These are phyloP conservation scores for Tetrahymena malaccensis DNA, from an alignment of 73 alveolate genomes.

Conservation along the genomic window DNA sequence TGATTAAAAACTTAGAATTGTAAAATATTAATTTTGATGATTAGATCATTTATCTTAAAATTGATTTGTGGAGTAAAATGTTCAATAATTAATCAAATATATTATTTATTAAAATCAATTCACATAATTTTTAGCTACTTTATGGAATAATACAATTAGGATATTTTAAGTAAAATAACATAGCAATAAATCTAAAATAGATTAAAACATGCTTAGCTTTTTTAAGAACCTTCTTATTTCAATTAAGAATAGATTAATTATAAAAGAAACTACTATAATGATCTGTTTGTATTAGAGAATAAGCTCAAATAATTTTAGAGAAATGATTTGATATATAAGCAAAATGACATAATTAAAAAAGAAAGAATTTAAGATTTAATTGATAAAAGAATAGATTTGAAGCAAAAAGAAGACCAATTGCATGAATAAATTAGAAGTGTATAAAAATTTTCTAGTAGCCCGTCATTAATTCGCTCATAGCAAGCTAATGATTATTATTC, in stretches of 20 bases:
- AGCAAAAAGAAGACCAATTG: neutral
- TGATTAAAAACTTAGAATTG: no score
- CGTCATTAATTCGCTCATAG: neutral
- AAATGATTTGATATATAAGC: neutral
- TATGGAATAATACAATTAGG: neutral
- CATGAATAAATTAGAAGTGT: neutral
- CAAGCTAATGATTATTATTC: neutral
- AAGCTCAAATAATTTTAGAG: neutral
- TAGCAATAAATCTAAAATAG: neutral
- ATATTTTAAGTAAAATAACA: neutral
- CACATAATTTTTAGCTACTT: neutral
- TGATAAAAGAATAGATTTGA: neutral
- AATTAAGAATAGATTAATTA: neutral
- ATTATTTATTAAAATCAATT: no score
- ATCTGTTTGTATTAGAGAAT: neutral
- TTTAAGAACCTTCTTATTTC: neutral
- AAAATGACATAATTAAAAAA: neutral
- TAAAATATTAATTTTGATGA: no score
- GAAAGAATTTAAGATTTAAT: neutral
- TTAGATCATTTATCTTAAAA: no score
- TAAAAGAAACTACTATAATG: neutral
- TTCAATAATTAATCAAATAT: neutral
- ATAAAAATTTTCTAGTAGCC: neutral
- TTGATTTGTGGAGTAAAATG: neutral
- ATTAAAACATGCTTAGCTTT: neutral